Conservation (phyloP, 2,329 filamentous ascomycete species). For the Ceratocystis alfenasii region DNA sequence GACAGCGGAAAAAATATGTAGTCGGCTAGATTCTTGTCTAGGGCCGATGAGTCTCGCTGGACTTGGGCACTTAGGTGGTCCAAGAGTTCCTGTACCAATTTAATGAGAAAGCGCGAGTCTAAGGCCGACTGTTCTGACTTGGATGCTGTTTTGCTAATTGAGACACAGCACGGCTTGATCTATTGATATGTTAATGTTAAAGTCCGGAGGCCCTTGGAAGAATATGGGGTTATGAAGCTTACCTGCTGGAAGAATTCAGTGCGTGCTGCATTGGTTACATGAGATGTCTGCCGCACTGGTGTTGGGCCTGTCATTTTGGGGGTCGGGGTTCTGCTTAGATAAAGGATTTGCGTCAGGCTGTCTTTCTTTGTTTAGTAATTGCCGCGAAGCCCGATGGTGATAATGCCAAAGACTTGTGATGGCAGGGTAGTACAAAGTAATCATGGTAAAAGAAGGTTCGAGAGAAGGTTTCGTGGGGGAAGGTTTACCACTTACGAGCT, state of each 20-base stretch:
- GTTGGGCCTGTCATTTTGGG: constrained; percentile 7
- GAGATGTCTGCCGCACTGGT: background rate
- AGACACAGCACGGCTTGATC: constrained; percentile 52
- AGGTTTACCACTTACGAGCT: background rate
- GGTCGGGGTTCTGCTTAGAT: background rate
- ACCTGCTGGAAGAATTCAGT: constrained; percentile 33
- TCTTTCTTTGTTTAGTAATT: background rate
- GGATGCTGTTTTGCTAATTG: constrained; percentile 46
- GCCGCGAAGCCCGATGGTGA: background rate
- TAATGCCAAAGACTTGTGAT: background rate
- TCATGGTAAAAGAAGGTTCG: background rate
- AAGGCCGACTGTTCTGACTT: constrained; percentile 35
- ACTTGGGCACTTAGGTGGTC: constrained; percentile 37
- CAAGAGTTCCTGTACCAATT: constrained; percentile 37
- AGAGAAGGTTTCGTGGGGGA: background rate
- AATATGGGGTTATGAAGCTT: constrained; percentile 1
- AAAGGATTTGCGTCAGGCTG: background rate
- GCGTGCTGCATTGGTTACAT: constrained; percentile 23
- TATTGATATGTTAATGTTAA: constrained; percentile 26
- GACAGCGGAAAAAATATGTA: constrained; percentile 92
- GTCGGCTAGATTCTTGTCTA: constrained; percentile 78
- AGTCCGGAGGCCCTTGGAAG: constrained; percentile 12
- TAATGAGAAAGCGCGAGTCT: constrained; percentile 35
- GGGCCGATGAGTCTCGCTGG: constrained; percentile 34
- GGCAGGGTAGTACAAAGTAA: background rate